These are phyloP conservation scores for Spongispora temasekensis DNA, from an alignment of 1,284 basidiomycete species.

Conservation along the genomic window DNA sequence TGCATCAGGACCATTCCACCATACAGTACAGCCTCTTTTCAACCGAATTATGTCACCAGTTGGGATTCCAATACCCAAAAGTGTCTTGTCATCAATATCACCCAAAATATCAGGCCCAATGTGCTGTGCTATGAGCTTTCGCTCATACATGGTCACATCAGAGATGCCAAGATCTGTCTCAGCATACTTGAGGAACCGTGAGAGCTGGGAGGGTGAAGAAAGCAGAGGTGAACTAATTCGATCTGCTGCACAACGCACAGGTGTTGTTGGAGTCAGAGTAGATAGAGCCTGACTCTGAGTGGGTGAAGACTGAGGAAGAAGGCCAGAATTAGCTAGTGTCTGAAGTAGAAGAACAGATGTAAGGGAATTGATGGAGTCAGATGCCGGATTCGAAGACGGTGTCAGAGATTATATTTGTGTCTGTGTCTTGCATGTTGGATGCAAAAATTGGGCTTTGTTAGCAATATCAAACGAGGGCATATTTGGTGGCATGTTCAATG, in stretches of 20 bases:
- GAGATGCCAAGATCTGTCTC: neutral
- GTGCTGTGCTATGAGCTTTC: neutral
- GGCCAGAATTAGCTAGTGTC: neutral
- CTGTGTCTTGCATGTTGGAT: neutral
- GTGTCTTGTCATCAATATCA: neutral
- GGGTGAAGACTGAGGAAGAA: neutral
- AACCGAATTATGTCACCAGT: neutral
- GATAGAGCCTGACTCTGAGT: neutral
- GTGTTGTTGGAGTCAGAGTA: neutral
- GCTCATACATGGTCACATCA: neutral
- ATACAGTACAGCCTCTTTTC: neutral
- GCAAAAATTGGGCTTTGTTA: constrained; percentile 1
- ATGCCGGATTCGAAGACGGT: neutral
- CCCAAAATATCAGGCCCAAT: neutral
- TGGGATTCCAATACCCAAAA: neutral
- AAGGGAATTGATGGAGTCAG: neutral
- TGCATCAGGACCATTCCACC: neutral
- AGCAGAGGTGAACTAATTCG: neutral
- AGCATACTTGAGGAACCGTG: neutral
- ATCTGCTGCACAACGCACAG: neutral
- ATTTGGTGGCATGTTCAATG: constrained; percentile 1
- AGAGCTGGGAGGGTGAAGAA: neutral
- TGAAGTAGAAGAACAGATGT: neutral
- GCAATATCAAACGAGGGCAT: neutral
- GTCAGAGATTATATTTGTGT: neutral